Evolutionary conservation across 805 yeast genomes (phyloP).

Genomic region (Candida insectorum): DNA sequence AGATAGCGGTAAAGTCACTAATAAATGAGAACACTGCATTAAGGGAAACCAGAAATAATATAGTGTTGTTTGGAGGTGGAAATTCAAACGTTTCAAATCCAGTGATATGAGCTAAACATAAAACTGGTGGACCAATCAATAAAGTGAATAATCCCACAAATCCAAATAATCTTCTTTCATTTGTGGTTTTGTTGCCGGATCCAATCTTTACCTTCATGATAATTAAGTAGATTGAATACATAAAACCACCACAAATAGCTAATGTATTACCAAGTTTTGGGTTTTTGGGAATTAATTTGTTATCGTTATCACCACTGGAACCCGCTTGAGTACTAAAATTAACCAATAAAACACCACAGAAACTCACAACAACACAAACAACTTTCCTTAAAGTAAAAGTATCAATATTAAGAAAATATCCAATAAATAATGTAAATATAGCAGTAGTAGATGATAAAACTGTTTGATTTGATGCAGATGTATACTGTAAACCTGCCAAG

Average conservation of each 20-base stretch:
- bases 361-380: conserved; percentile 42
- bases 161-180: conserved; percentile 47
- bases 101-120: conserved; percentile 31
- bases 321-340: conserved; percentile 30
- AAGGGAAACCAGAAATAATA: conserved; percentile 31
- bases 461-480: conserved; percentile 53
- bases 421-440: conserved; percentile 46
- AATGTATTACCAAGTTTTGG: conserved; percentile 44
- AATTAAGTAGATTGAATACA: conserved; percentile 45
- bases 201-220: conserved; percentile 45
- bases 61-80: conserved; percentile 35
- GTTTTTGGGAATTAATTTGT: conserved; percentile 29
- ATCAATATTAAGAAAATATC: conserved; percentile 40
- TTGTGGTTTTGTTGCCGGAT: conserved; percentile 37
- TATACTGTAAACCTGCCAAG: conserved; percentile 43
- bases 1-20: conserved; percentile 49
- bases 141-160: conserved; percentile 43
- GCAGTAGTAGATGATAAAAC: conserved; percentile 51
- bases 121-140: conserved; percentile 36
- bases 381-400: conserved; percentile 38
- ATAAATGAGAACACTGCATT: conserved; percentile 45
- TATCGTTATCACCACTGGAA: conserved; percentile 17
- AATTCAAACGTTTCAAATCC: conserved; percentile 40
- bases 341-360: conserved; percentile 45
- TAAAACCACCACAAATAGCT: conserved; percentile 44